Conservation (phyloP, 352 stramenopile genomes). For the Globisporangium spiculum region DNA sequence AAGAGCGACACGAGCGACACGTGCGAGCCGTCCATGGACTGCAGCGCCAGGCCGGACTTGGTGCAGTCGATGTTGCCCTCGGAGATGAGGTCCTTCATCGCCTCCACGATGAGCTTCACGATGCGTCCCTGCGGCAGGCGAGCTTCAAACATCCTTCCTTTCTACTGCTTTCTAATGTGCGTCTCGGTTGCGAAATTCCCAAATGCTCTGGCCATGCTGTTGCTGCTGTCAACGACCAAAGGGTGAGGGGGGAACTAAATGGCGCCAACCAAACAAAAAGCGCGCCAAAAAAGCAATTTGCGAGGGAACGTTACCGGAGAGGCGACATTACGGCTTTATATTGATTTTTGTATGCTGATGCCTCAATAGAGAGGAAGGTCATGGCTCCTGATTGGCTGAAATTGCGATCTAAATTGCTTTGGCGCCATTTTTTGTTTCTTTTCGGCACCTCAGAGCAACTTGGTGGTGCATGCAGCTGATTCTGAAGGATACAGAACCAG, state of each 20-base stretch:
- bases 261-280: slow-evolving; percentile 20
- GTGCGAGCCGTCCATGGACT: slow-evolving; percentile 99
- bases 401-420: slow-evolving; percentile 1
- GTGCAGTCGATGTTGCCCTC: slow-evolving; percentile 98
- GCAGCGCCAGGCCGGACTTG: slow-evolving; percentile 89
- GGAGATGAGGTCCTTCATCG: slow-evolving; percentile 99
- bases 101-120: slow-evolving; percentile 99
- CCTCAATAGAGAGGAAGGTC: neutral
- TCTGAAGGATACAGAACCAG: neutral
- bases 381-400: slow-evolving; percentile 17
- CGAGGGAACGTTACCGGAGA: slow-evolving; percentile 6
- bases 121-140: slow-evolving; percentile 94
- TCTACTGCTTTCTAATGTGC: neutral
- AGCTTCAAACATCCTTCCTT: slow-evolving; percentile 97
- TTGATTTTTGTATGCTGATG: slow-evolving; percentile 5
- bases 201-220: slow-evolving; percentile 26
- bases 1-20: slow-evolving; percentile 97
- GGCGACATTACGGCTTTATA: slow-evolving; percentile 19
- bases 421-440: neutral
- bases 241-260: neutral
- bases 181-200: slow-evolving; percentile 31
- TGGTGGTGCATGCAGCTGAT: neutral
- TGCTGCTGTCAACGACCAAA: neutral
- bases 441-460: neutral
- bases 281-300: slow-evolving; percentile 31